phyloP scores from a whole-genome alignment of 805 yeast species.

The Cyberlindnera suaveolens region DNA sequence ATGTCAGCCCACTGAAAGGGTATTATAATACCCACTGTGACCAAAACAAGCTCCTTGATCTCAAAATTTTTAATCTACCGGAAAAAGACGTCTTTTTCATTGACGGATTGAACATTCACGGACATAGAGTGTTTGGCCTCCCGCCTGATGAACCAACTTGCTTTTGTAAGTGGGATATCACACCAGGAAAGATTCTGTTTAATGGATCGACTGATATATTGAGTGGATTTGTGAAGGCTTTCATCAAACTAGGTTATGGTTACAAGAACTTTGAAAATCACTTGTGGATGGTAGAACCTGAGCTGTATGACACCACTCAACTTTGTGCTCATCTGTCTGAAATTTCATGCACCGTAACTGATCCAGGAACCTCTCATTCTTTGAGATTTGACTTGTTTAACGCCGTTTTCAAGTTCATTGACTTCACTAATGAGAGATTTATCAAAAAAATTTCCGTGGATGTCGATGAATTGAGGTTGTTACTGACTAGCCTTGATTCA shows the following conservation, averaged over 20 bases:
- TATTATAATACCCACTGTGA: slow-evolving; percentile 14
- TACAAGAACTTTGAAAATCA: slow-evolving; percentile 74
- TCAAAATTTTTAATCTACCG: slow-evolving; percentile 6
- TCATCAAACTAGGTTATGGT: slow-evolving; percentile 51
- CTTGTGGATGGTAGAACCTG: slow-evolving; percentile 48
- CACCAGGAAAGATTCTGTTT: slow-evolving; percentile 50
- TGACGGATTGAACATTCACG: slow-evolving; percentile 63
- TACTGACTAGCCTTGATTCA: slow-evolving; percentile 22
- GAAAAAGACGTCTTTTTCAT: slow-evolving; percentile 36
- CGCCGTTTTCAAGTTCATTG: slow-evolving; percentile 45
- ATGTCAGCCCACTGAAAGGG: slow-evolving; percentile 53
- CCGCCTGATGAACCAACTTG: slow-evolving; percentile 89
- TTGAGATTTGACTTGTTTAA: slow-evolving; percentile 22
- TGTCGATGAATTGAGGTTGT: slow-evolving; percentile 40
- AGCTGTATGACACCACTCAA: slow-evolving; percentile 63
- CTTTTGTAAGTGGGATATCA: slow-evolving; percentile 85
- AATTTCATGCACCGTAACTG: slow-evolving; percentile 36
- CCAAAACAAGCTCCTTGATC: slow-evolving; percentile 10
- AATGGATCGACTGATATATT: slow-evolving; percentile 44
- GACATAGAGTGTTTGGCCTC: slow-evolving; percentile 88
- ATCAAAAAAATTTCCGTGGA: slow-evolving; percentile 45
- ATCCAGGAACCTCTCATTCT: slow-evolving; percentile 23
- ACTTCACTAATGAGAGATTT: slow-evolving; percentile 62
- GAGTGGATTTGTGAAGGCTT: slow-evolving; percentile 35
- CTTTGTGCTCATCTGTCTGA: slow-evolving; percentile 49